Conservation (phyloP, 805 yeast species). For the Metschnikowia shivogae region DNA sequence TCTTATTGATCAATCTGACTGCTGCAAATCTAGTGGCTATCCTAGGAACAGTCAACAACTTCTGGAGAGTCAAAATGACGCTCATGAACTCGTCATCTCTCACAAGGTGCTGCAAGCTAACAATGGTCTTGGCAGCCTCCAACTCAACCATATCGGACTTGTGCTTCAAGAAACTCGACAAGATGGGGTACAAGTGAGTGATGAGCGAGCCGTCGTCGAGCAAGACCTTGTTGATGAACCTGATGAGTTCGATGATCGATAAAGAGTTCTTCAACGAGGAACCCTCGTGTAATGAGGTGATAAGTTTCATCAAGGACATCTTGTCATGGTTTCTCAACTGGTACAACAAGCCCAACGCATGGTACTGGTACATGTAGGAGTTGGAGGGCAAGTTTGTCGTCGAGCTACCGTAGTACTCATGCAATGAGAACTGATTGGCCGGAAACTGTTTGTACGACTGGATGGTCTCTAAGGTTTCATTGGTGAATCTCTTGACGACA, state of each 20-base stretch:
- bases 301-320: conserved; percentile 88
- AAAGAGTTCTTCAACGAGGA: conserved; percentile 68
- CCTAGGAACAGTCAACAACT: conserved; percentile 79
- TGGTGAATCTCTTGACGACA: conserved; percentile 88
- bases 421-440: conserved; percentile 45
- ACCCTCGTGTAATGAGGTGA: conserved; percentile 67
- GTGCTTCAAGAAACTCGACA: conserved; percentile 69
- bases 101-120: conserved; percentile 50
- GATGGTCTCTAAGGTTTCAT: conserved; percentile 92
- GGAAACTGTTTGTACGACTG: conserved; percentile 55
- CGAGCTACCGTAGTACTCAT: conserved; percentile 52
- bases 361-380: conserved; percentile 86
- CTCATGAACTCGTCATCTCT: conserved; percentile 61
- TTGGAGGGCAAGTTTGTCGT: conserved; percentile 56
- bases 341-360: conserved; percentile 87
- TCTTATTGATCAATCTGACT: conserved; percentile 79
- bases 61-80: conserved; percentile 72
- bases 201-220: conserved; percentile 66
- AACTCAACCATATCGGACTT: conserved; percentile 86
- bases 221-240: conserved; percentile 71
- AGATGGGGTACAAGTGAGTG: conserved; percentile 56
- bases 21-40: conserved; percentile 91
- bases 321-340: conserved; percentile 86
- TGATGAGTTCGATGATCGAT: conserved; percentile 80
- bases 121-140: conserved; percentile 81